phyloP scores from a whole-genome alignment of 2,329 filamentous ascomycete species.

The Ceratocystis ficicola region DNA sequence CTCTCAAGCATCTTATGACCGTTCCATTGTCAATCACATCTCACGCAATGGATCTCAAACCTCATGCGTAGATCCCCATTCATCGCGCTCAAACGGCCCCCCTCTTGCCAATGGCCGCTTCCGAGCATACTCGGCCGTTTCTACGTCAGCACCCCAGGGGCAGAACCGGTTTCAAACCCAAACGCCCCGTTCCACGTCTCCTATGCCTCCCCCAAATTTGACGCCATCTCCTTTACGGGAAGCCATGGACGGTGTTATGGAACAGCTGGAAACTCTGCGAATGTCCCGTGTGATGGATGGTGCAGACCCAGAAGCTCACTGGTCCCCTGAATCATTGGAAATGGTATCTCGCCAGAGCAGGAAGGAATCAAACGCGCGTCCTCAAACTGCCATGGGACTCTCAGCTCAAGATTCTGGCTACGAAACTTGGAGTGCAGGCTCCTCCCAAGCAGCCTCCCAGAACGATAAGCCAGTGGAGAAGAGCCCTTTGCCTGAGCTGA shows the following conservation, averaged over 20 bases:
- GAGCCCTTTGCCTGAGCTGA: slow-evolving; percentile 55
- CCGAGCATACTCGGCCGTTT: slow-evolving; percentile 17
- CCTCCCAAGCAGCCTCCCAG: slow-evolving; percentile 32
- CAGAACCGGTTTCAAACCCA: slow-evolving; percentile 28
- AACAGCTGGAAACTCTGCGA: slow-evolving; percentile 75
- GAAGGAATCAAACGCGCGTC: slow-evolving; percentile 34
- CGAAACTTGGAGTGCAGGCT: slow-evolving; percentile 44
- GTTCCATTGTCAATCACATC: slow-evolving; percentile 14
- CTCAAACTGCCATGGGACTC: slow-evolving; percentile 65
- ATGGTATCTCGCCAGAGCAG: slow-evolving; percentile 32
- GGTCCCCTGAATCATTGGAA: slow-evolving; percentile 83
- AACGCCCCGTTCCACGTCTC: slow-evolving; percentile 49
- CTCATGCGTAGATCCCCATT: slow-evolving; percentile 26
- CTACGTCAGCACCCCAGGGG: slow-evolving; percentile 13
- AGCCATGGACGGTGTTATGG: slow-evolving; percentile 97
- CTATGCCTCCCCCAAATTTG: slow-evolving; percentile 56
- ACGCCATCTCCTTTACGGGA: slow-evolving; percentile 87
- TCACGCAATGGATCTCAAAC: slow-evolving; percentile 30
- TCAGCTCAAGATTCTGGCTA: slow-evolving; percentile 47
- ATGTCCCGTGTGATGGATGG: slow-evolving; percentile 42
- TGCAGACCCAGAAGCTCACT: slow-evolving; percentile 49
- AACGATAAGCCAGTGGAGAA: slow-evolving; percentile 21
- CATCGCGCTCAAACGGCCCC: slow-evolving; percentile 10
- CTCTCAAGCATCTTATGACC: slow-evolving; percentile 33
- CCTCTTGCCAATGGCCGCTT: slow-evolving; percentile 19